These are phyloP conservation scores for Sorghum bicolor DNA, from an alignment of 176 grass and related monocot genomes.

Conservation along the genomic window Sorghum_bicolor_NCBIv3 NC_012871.2:8130501-8131000, in stretches of 20 bases:
- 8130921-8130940: not conserved
- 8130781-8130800: not conserved
- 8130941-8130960: not conserved
- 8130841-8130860: not conserved
- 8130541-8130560: not conserved
- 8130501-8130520: not conserved
- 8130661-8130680: slow-evolving; percentile 86
- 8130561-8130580: not conserved
- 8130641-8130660: slow-evolving; percentile 58
- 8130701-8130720: slow-evolving; percentile 87
- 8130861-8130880: not conserved
- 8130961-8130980: not conserved
- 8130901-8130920: not conserved
- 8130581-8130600: not conserved
- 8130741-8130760: slow-evolving; percentile 64
- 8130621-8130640: not conserved
- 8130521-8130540: not conserved
- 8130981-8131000: slow-evolving; percentile 33
- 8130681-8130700: slow-evolving; percentile 66
- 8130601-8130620: slow-evolving; percentile 6
- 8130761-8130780: not conserved
- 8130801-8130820: not conserved
- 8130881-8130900: not conserved
- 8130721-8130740: slow-evolving; percentile 91
- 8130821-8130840: not conserved